Evolutionary conservation across 2,329 filamentous ascomycete species (phyloP).

Genomic region (Talaromyces piceae): DNA sequence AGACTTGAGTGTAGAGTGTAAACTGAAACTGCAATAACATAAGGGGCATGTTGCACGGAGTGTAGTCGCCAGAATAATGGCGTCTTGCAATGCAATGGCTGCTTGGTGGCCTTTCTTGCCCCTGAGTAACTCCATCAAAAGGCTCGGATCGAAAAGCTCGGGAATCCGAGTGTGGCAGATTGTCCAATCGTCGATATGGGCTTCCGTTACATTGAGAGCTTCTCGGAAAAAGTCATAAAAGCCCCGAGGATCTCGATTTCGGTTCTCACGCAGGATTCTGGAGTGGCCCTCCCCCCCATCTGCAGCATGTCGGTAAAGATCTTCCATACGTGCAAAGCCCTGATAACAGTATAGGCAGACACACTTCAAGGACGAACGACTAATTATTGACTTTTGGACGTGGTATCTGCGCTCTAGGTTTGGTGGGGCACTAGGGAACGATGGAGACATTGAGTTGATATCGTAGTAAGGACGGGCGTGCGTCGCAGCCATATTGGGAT

Average conservation of each 20-base stretch:
- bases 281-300: conserved; percentile 11
- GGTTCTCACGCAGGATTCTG: conserved; percentile 10
- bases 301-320: conserved; percentile 9
- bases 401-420: conserved; percentile 6
- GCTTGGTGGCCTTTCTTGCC: conserved; percentile 6
- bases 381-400: conserved; percentile 8
- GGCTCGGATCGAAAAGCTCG: conserved; percentile 8
- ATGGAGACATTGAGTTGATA: background rate
- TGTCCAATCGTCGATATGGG: conserved; percentile 10
- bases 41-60: conserved; percentile 10
- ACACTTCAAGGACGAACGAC: conserved; percentile 9
- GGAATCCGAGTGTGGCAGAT: conserved; percentile 11
- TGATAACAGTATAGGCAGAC: conserved; percentile 11
- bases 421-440: background rate
- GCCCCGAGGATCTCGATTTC: conserved; percentile 6
- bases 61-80: conserved; percentile 8
- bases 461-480: background rate
- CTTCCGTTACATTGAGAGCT: conserved; percentile 8
- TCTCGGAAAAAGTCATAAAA: conserved; percentile 12
- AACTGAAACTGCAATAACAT: conserved; percentile 10
- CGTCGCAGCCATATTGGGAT: background rate
- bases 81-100: conserved; percentile 10
- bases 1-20: conserved; percentile 9
- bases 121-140: conserved; percentile 11
- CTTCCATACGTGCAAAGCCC: conserved; percentile 11